These are phyloP conservation scores for Yamadazyma paraphyllophila DNA, from an alignment of 805 yeast species.

Conservation along the genomic window DNA sequence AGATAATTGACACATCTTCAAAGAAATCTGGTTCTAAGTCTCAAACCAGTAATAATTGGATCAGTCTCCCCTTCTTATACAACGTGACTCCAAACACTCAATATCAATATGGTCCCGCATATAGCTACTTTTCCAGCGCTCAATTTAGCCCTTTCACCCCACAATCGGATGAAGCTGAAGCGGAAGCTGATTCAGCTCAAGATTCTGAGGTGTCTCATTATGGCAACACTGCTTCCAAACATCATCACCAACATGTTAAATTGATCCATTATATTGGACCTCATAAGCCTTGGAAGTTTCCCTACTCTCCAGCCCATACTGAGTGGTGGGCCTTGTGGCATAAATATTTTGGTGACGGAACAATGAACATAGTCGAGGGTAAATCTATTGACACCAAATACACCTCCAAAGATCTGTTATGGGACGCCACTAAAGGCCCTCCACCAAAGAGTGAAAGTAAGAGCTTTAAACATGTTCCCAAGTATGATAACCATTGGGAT, in stretches of 20 bases:
- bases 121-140: constrained; percentile 43
- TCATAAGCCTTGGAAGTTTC: constrained; percentile 52
- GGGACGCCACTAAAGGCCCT: constrained; percentile 45
- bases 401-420: constrained; percentile 24
- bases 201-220: constrained; percentile 14
- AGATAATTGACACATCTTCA: background rate
- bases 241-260: constrained; percentile 35
- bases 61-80: constrained; percentile 71
- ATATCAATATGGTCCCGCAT: constrained; percentile 76
- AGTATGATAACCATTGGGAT: constrained; percentile 29
- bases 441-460: constrained; percentile 31
- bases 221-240: constrained; percentile 19
- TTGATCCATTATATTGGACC: constrained; percentile 69
- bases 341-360: constrained; percentile 19
- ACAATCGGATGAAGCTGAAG: background rate
- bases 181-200: background rate
- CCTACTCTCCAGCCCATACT: constrained; percentile 19
- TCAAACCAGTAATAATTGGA: constrained; percentile 47
- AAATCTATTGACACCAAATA: background rate
- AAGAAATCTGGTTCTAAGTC: background rate
- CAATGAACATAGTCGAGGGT: constrained; percentile 6
- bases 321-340: constrained; percentile 43
- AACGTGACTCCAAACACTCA: constrained; percentile 70
- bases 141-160: background rate
- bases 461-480: background rate